A percentile compares a stretch with the other conserved stretches of the same genome.
These are phyloP conservation scores for Tilletia indica DNA, from an alignment of 1,284 basidiomycete species.

Conservation along the genomic window DNA sequence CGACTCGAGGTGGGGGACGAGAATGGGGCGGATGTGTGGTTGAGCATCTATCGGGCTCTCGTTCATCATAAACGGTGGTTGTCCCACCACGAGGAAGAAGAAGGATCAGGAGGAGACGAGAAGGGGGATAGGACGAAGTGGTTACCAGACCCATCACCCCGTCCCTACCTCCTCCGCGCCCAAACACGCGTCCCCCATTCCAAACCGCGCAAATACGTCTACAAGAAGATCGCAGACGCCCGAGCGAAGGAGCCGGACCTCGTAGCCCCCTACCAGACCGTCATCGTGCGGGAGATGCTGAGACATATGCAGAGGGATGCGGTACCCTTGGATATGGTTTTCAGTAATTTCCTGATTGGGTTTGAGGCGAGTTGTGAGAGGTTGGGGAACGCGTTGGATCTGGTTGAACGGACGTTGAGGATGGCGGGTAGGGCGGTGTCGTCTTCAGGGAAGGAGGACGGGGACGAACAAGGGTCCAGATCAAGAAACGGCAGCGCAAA, in stretches of 20 bases:
- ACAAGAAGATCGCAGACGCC: background rate
- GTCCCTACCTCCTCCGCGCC: background rate
- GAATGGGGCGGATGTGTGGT: slow-evolving; percentile 1
- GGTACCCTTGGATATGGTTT: background rate
- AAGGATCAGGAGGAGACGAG: no score
- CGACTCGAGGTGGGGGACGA: background rate
- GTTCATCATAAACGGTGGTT: background rate
- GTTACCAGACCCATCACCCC: background rate
- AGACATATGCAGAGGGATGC: background rate
- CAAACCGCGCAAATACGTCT: background rate
- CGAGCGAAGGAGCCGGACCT: background rate
- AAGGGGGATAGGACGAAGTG: background rate
- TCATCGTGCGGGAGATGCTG: background rate
- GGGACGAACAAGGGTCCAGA: no score
- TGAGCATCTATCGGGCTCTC: background rate
- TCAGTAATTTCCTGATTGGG: background rate
- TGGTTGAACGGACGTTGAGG: background rate
- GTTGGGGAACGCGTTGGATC: background rate
- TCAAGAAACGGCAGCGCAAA: no score
- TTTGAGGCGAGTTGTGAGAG: background rate
- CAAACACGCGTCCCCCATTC: background rate
- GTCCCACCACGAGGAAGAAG: no score
- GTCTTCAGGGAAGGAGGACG: no score
- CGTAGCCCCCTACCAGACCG: background rate
- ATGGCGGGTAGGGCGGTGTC: no score